Percentiles rank a stretch among this genome's conserved stretches.
Evolutionary conservation across 176 grass and related monocot species (phyloP).

Genomic region (Pontederia paniculata): DNA sequence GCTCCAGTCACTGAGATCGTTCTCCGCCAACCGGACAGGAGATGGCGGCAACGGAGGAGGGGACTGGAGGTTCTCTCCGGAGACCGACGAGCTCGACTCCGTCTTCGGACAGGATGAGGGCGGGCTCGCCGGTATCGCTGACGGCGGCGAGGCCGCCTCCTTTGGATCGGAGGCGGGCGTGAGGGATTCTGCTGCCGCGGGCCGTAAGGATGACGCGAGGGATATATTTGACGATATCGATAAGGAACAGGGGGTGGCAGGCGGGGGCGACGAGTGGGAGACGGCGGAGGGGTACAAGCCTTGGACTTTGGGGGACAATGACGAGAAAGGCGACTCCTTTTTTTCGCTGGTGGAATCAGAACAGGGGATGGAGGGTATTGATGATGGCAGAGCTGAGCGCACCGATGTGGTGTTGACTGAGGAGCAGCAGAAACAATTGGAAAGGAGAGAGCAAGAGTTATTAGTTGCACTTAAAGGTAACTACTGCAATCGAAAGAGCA

Average conservation of each 20-base stretch:
- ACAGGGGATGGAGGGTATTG: slow-evolving; percentile 4
- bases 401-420: not conserved
- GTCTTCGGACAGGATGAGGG: slow-evolving; percentile 5
- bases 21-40: slow-evolving; percentile 4
- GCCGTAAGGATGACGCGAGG: not conserved
- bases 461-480: slow-evolving; percentile 71
- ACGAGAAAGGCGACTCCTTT: not conserved
- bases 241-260: not conserved
- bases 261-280: slow-evolving; percentile 3
- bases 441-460: slow-evolving; percentile 54
- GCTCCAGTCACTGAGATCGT: not conserved
- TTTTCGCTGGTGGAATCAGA: not conserved
- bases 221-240: slow-evolving; percentile 14
- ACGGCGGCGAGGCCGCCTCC: not conserved
- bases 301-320: slow-evolving; percentile 11
- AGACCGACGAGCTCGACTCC: slow-evolving; percentile 12
- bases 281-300: slow-evolving; percentile 21
- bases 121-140: not conserved
- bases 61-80: slow-evolving; percentile 15
- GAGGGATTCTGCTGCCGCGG: not conserved
- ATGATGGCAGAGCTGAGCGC: not conserved
- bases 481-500: not conserved
- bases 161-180: not conserved
- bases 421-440: slow-evolving; percentile 11
- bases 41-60: not conserved